Evolutionary conservation across 768 basidiomycete genomes (phyloP).

Genomic region (Boletus vermiculosoides): DNA sequence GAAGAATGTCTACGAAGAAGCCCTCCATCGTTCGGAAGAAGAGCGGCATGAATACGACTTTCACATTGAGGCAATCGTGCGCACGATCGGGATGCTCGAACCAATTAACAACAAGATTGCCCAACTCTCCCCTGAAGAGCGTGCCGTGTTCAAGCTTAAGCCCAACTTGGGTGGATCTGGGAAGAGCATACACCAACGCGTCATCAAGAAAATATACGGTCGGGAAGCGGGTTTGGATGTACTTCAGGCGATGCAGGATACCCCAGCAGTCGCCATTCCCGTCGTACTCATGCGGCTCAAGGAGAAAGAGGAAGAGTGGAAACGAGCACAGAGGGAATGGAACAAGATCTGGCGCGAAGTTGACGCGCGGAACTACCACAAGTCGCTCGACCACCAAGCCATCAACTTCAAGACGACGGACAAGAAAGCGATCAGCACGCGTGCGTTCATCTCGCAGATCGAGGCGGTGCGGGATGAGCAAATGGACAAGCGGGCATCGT

Average conservation of each 20-base stretch:
- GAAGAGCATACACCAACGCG: conserved; percentile 88
- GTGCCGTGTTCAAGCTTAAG: conserved; percentile 79
- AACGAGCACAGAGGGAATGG: conserved; percentile 95
- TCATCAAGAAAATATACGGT: conserved; percentile 97
- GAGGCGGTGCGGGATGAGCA: conserved; percentile 84
- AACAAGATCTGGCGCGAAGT: conserved; percentile 99
- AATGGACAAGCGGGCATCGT: conserved; percentile 66
- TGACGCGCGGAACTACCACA: conserved; percentile 89
- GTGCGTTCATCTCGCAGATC: conserved; percentile 79
- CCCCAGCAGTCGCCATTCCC: conserved; percentile 83
- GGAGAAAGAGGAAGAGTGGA: conserved; percentile 99
- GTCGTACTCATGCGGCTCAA: conserved; percentile 87
- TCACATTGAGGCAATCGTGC: conserved; percentile 92
- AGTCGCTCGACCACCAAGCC: conserved; percentile 91
- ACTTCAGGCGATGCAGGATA: conserved; percentile 87
- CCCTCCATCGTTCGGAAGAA: conserved; percentile 93
- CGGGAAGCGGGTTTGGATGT: conserved; percentile 80
- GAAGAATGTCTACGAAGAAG: conserved; percentile 97
- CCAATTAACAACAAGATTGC: conserved; percentile 87
- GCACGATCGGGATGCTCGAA: conserved; percentile 88
- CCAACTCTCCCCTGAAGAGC: conserved; percentile 75
- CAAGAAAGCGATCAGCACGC: conserved; percentile 77
- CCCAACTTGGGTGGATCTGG: conserved; percentile 80
- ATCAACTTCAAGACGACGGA: conserved; percentile 88
- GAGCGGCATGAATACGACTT: conserved; percentile 99